Base-by-base conservation (phyloP, 306 rosid species). In the Glycine latifolia region DNA sequence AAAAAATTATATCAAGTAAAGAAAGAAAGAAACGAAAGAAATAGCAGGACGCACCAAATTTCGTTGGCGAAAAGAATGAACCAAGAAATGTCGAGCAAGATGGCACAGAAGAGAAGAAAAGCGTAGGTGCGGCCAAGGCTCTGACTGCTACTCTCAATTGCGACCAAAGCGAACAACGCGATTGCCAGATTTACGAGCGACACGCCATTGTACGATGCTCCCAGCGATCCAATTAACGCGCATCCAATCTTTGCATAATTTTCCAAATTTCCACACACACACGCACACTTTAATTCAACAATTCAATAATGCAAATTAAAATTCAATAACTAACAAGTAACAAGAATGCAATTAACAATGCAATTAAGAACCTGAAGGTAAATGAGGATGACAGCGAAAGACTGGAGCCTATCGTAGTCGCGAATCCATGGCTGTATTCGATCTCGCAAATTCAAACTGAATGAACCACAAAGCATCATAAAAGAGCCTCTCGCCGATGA, bases 141-240 rank as follows among this genome's bases (percentile, higher is more conserved):
- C 88, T 95, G 99, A 67, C 97, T 95, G 81, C 97, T 95, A 83
- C 99, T 95, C 86, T 95, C 97, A 26, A 93, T 93, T 71, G 99
- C 99, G 31, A 95, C 97, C 78, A 95, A 89, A 63, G 99, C 99
- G 78, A 95, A 95, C 83, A 95, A 88, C 11, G 97, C 84, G 16
- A 95, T 88, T 52, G 89, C 91, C 53, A 95, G 87, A 90, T 95
- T 91, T 41, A 93, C 78, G 41, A 93, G 91, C 86, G 87, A 67
- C 3, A 93, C 97, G 3, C 99, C 99, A 43, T 87, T 95, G 90
- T 91, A 95, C 71, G 87, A 90, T 53, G 99, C 99, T 73, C 99
- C 99, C 5, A 95, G 82, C 52, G 97, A 95, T 86, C 97, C 99
- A 79, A 95, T 11, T 85, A 95, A 86, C 46, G 97, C 97, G 80